Base-by-base conservation (phyloP, 2,329 filamentous ascomycete genomes). In the Dichotomopilus funicola region DNA sequence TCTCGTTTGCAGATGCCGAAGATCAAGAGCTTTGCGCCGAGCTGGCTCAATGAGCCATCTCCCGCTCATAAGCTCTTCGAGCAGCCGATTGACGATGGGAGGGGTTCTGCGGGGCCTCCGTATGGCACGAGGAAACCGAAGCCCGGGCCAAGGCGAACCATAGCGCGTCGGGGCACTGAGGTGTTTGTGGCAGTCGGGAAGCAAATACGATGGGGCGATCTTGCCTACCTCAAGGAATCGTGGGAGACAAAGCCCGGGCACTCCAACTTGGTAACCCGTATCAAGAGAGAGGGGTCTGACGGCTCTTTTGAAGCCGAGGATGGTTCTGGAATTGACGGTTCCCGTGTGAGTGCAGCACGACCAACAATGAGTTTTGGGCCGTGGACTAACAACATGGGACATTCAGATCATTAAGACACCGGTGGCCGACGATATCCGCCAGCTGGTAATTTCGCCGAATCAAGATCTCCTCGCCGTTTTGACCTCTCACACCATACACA, bases 151-250 rank as follows among this genome's bases (percentile, higher is more conserved):
- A 75, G 78, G 55, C 72, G 82, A 60, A 91, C 85, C 0, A 86
- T 97, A 64, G 91, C 91, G 8, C 83, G 82, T 49, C 80, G 92
- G 57, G 91, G 88, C 12, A 90, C 88, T 1, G 91, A 99, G 66
- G 76, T 97, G 8, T 97, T 97, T 68, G 85, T 90, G 10, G 91
- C 91, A 19, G 85, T 88, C 42, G 91, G 91, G 49, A 91, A 87
- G 64, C 89, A 97, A 71, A 87, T 99, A 59, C 81, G 91, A 70
- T 99, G 94, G 91, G 86, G 88, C 8, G 89, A 96, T 71, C 73
- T 99, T 54, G 82, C 84, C 51, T 82, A 86, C 57, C 71, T 97
- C 66, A 95, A 95, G 74, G 88, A 85, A 59, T 67, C 69, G 51
- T 79, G 73, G 72, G 73, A 76, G 53, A 67, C 75, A 34, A 73